A percentile compares a stretch with the other conserved stretches of the same genome.
Conservation (phyloP, 345 rosid genomes). For the Eucalyptus cladocalyx region DNA sequence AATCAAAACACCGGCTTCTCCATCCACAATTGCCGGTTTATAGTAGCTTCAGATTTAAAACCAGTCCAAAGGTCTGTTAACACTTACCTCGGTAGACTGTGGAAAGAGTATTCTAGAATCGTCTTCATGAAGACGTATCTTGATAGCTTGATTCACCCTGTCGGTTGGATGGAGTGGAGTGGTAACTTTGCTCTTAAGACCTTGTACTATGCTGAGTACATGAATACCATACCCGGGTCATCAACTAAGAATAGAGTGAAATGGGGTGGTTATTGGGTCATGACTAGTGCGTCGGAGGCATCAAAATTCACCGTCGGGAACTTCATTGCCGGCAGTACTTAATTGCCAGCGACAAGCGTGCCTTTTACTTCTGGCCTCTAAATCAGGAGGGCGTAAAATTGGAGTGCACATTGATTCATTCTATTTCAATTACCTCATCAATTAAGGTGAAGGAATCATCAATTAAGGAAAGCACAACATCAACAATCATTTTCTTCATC, state of each 20-base stretch:
- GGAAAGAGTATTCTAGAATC: too few species aligned
- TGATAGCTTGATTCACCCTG: too few species aligned
- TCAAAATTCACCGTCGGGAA: slow-evolving; percentile 21
- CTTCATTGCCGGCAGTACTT: slow-evolving; percentile 31
- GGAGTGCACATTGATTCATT: neutral
- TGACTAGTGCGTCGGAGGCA: slow-evolving; percentile 24
- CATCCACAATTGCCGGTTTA: fast-evolving
- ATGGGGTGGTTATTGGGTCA: slow-evolving; percentile 29
- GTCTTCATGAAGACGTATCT: too few species aligned
- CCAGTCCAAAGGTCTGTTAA: too few species aligned
- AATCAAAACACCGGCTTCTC: too few species aligned
- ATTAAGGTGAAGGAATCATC: neutral
- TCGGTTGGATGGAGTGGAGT: too few species aligned
- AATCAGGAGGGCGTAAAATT: neutral
- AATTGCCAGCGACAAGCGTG: slow-evolving; percentile 28
- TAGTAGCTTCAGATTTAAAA: fast-evolving
- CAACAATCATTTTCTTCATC: neutral
- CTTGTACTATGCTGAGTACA: too few species aligned
- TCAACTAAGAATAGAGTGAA: slow-evolving; percentile 22
- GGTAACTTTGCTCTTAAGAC: too few species aligned
- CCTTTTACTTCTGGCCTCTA: slow-evolving; percentile 39
- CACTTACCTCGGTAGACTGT: too few species aligned
- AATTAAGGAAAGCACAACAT: neutral
- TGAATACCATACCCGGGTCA: slow-evolving; percentile 27
- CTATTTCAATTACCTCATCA: neutral